Conservation (phyloP, 73 alveolate species). For the Uronychia binucleata region DNA sequence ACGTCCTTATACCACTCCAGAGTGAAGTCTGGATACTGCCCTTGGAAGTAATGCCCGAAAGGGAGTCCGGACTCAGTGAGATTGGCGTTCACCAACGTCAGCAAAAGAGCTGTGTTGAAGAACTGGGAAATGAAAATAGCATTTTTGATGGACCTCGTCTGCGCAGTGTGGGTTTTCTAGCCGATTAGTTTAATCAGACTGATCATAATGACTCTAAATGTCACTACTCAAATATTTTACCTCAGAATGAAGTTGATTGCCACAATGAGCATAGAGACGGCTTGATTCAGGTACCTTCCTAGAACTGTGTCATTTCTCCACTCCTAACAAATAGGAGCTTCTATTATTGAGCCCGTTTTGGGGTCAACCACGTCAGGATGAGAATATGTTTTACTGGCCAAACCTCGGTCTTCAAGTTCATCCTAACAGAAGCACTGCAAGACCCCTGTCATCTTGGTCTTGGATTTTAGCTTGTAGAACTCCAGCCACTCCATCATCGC, state of each 20-base stretch:
- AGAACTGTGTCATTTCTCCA: background rate
- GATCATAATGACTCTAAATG: conserved; percentile 26
- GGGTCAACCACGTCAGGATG: background rate
- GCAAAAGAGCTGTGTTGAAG: conserved; percentile 8
- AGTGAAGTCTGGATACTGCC: conserved; percentile 55
- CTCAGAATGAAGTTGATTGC: conserved; percentile 42
- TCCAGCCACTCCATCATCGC: background rate
- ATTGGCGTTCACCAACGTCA: conserved; percentile 4
- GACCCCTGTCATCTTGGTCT: background rate
- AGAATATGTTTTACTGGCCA: background rate
- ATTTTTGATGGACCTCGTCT: conserved; percentile 29
- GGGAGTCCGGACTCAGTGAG: conserved; percentile 5
- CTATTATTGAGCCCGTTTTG: background rate
- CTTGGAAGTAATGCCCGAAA: conserved; percentile 29
- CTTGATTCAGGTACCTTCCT: background rate
- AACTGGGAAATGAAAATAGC: conserved; percentile 28
- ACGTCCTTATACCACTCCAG: conserved; percentile 60
- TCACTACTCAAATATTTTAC: background rate
- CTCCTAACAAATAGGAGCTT: background rate
- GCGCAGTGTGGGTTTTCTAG: conserved; percentile 30
- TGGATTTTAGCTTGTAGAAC: background rate
- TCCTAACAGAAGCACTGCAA: background rate
- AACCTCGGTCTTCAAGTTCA: background rate
- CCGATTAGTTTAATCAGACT: conserved; percentile 33
- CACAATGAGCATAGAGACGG: conserved; percentile 11